These are phyloP conservation scores for Talaromyces piceae DNA, from an alignment of 2,329 filamentous ascomycete genomes.

Conservation along the genomic window DNA sequence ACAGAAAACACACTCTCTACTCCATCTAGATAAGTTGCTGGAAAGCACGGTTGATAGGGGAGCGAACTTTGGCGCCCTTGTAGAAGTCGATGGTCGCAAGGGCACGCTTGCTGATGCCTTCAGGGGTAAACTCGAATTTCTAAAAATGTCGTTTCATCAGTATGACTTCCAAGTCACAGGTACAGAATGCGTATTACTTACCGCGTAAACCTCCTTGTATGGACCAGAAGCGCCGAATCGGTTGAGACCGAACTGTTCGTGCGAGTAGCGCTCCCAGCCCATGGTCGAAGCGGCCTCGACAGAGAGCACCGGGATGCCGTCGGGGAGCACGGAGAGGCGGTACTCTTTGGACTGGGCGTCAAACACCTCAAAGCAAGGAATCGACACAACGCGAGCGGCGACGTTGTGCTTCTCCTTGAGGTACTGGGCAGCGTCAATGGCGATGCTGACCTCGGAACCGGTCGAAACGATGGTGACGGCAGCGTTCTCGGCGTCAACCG, in stretches of 20 bases:
- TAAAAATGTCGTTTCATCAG: conserved; percentile 41
- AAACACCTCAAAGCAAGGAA: conserved; percentile 97
- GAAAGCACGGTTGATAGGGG: conserved; percentile 95
- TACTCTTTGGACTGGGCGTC: conserved; percentile 92
- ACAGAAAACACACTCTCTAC: neutral
- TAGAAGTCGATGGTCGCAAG: conserved; percentile 91
- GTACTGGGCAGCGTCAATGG: conserved; percentile 84
- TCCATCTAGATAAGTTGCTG: conserved; percentile 78
- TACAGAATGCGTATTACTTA: conserved; percentile 34
- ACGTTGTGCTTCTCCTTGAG: conserved; percentile 83
- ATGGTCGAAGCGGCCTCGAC: conserved; percentile 96
- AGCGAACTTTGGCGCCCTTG: conserved; percentile 91
- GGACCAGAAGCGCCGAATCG: conserved; percentile 95
- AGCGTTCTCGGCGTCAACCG: conserved; percentile 75
- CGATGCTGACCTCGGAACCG: conserved; percentile 91
- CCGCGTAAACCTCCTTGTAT: conserved; percentile 97
- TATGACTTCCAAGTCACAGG: conserved; percentile 8
- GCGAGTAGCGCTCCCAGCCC: conserved; percentile 97
- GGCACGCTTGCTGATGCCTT: conserved; percentile 93
- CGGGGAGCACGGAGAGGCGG: conserved; percentile 82
- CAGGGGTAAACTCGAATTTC: conserved; percentile 99
- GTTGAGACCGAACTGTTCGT: conserved; percentile 99
- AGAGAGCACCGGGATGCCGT: conserved; percentile 85
- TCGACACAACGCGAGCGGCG: conserved; percentile 83
- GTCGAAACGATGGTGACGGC: conserved; percentile 86